Base-by-base conservation (phyloP, 345 rosid species). In the Turritis glabra region DNA sequence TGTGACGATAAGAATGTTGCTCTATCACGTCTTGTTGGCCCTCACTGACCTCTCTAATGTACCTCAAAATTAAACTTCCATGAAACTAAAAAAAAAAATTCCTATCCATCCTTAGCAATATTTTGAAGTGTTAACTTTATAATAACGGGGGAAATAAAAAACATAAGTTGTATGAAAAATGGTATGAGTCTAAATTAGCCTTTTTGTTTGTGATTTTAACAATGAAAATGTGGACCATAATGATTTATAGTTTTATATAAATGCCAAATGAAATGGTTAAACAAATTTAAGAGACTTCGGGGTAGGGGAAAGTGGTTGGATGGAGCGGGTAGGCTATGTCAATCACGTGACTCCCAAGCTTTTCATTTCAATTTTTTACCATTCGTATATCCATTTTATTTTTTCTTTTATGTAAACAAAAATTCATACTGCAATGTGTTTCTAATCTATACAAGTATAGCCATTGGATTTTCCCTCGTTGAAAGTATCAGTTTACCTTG, bases 271-370 rank as follows among this genome's bases (percentile, higher is more conserved):
- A 44, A 68, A 38, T 52, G 52, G 62, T 25, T 53, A 38, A 22
- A 10, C 47, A 67, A 35, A 50, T 15, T 52, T 52, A 35, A 52
- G 60, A 67, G 37, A 52, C 60, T 51, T 67, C n/a, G 72, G 37
- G 25, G 25, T 23, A 67, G 53, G 72, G 26, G 62, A 54, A 43
- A 69, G 64, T 69, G 27, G 64, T 56, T 69, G 55, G 33, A 56
- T 25, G 72, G 62, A 38, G 62, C 72, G 62, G 62, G 72, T 68
- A n/a, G 17, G 62, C 50, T 67, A 53, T 53, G 74, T 15, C 54
- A 19, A 69, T 56, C 74, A 56, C 74, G 74, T 43, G 74, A 69
- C 73, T 55, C 40, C 54, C 73, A 69, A 56, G 64, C 54, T 52
- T 61, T 14, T 26, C 26, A n/a, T 53, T 52, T 52, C 15, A 18